Percentiles rank a stretch among this genome's conserved stretches.
These are phyloP conservation scores for Lachnellula cervina DNA, from an alignment of 2,329 filamentous ascomycete genomes.

Conservation along the genomic window DNA sequence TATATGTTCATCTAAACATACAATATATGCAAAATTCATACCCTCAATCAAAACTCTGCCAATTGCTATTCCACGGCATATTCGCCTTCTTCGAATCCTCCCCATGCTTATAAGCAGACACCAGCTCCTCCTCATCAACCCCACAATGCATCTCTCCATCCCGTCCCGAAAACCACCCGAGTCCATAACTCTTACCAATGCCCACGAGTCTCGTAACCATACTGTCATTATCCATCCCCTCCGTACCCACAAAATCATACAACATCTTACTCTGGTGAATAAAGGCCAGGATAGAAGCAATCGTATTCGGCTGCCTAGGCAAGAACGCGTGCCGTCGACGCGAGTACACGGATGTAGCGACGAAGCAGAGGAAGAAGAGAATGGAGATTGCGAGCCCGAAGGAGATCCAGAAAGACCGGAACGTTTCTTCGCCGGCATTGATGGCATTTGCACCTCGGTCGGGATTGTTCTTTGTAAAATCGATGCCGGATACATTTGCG, in stretches of 20 bases:
- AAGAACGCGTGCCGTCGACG: slow-evolving; percentile 65
- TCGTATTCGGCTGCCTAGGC: slow-evolving; percentile 73
- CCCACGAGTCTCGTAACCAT: slow-evolving; percentile 58
- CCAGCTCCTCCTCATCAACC: slow-evolving; percentile 70
- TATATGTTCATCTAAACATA: neutral
- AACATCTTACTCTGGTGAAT: slow-evolving; percentile 80
- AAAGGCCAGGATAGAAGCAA: slow-evolving; percentile 69
- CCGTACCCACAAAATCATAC: slow-evolving; percentile 67
- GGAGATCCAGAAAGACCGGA: slow-evolving; percentile 61
- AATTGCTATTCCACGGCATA: slow-evolving; percentile 29
- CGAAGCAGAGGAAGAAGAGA: slow-evolving; percentile 50
- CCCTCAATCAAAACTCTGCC: slow-evolving; percentile 23
- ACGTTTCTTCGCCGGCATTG: slow-evolving; percentile 55
- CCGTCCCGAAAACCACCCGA: slow-evolving; percentile 72
- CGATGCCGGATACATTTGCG: slow-evolving; percentile 57
- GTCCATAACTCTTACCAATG: slow-evolving; percentile 63
- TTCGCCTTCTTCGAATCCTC: slow-evolving; percentile 27
- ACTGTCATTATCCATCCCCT: slow-evolving; percentile 46
- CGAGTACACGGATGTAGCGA: slow-evolving; percentile 55
- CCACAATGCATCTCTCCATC: slow-evolving; percentile 72
- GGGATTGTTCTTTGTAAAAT: slow-evolving; percentile 43
- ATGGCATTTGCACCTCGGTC: slow-evolving; percentile 19
- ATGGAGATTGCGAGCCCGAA: slow-evolving; percentile 58
- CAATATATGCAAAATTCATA: neutral
- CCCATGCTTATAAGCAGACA: slow-evolving; percentile 57